These are phyloP conservation scores for Boletus rubescentipes DNA, from an alignment of 768 basidiomycete species.

Conservation along the genomic window DNA sequence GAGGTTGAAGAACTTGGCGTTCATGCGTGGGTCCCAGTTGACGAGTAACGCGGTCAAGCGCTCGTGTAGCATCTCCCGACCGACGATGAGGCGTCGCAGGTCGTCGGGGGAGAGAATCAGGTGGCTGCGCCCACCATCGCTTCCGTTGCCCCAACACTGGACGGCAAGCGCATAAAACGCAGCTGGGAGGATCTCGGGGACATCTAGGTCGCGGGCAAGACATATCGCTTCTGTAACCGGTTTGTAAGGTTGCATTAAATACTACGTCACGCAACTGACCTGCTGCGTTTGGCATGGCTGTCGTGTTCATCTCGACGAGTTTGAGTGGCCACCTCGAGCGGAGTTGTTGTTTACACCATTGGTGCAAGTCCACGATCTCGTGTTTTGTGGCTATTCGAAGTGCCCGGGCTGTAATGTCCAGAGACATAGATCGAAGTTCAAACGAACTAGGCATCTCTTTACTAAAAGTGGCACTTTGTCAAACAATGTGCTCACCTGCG, in stretches of 20 bases:
- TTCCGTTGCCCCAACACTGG: conserved; percentile 25
- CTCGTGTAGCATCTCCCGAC: conserved; percentile 32
- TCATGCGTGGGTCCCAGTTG: conserved; percentile 3
- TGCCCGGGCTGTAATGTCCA: conserved; percentile 28
- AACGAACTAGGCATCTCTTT: conserved; percentile 24
- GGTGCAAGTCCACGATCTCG: conserved; percentile 30
- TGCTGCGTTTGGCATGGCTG: conserved; percentile 31
- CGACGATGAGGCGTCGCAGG: conserved; percentile 32
- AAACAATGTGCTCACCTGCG: conserved; percentile 24
- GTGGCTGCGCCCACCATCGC: conserved; percentile 33
- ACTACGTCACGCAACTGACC: conserved; percentile 21
- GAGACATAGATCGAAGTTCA: conserved; percentile 14
- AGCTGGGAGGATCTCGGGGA: conserved; percentile 39
- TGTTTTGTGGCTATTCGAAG: conserved; percentile 39
- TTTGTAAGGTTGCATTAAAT: background rate
- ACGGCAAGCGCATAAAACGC: conserved; percentile 41
- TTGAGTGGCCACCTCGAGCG: conserved; percentile 32
- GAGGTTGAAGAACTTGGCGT: background rate
- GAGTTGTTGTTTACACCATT: conserved; percentile 26
- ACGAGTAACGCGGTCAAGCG: conserved; percentile 17
- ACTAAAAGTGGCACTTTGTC: background rate
- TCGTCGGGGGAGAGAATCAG: conserved; percentile 28
- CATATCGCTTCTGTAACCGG: conserved; percentile 32
- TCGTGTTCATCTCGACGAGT: conserved; percentile 26
- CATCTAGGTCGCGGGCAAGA: conserved; percentile 35